These are phyloP conservation scores for Raffaelea arxii DNA, from an alignment of 2,329 filamentous ascomycete genomes.

Conservation along the genomic window DNA sequence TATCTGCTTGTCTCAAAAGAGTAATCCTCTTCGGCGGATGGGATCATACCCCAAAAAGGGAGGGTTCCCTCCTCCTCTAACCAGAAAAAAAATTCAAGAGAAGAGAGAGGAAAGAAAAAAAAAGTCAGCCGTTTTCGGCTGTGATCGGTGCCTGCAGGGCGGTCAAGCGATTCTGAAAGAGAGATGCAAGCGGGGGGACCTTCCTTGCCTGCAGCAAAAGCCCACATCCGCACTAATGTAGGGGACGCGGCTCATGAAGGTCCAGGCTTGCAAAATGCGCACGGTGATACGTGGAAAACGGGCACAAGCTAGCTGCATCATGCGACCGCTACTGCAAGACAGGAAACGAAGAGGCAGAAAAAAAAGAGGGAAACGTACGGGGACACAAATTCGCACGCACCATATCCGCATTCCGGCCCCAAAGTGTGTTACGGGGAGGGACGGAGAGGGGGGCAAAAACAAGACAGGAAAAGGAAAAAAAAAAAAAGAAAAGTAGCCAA, in stretches of 20 bases:
- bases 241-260: neutral
- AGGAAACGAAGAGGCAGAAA: neutral
- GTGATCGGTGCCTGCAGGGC: neutral
- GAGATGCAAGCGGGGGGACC: neutral
- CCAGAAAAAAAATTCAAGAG: neutral
- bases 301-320: neutral
- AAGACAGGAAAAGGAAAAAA: neutral
- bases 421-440: neutral
- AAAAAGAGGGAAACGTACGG: neutral
- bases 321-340: neutral
- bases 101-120: neutral
- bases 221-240: neutral
- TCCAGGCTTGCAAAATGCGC: neutral
- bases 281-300: neutral
- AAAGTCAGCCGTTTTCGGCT: neutral
- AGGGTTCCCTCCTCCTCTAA: neutral
- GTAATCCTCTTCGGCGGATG: neutral
- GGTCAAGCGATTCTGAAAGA: neutral
- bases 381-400: neutral
- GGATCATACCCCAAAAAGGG: neutral
- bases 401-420: neutral
- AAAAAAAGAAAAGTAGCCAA: neutral
- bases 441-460: neutral
- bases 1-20: neutral
- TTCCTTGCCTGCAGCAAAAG: neutral